Base-by-base conservation (phyloP, 2,329 filamentous ascomycete species). In the Tolypocladium ophioglossoides region DNA sequence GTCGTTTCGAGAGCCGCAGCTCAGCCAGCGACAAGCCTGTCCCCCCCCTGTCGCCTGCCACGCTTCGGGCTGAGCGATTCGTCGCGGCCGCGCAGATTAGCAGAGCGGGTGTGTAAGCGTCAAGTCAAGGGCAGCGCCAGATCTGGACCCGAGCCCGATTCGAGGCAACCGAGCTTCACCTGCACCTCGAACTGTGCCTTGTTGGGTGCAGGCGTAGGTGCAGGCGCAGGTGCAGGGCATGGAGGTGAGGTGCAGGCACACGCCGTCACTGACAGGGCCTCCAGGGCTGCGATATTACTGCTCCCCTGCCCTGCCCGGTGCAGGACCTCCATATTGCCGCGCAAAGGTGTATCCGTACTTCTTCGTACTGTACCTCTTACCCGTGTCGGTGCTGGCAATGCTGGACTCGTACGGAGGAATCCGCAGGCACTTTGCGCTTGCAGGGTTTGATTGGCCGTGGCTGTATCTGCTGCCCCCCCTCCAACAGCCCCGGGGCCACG, bases 1-100 rank as follows among this genome's bases (percentile, higher is more conserved):
- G 52, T 41, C 55, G 40, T 53, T 30, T 57, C 57, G 58, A 57
- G 54, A 59, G 55, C 54, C 53, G 57, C 58, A 57, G 57, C 49
- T 54, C 50, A 51, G 54, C 49, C 54, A 53, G 51, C 51, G 41
- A 52, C 37, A 49, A 52, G 50, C 52, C 48, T 46, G 54, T 52
- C 46, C 11, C 47, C 24, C 44, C 46, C 48, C 47, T n/a, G 40
- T 34, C 47, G 50, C 51, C 22, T 52, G 54, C 52, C 46, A 48
- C 44, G 44, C 27, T 20, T 11, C 11, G 27, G 27, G 44, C 44
- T 32, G 44, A 14, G 44, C 44, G 44, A 48, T 48, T 48, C 44
- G 44, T 16, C 18, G 24, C 12, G 41, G 24, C 24, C 41, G 8
- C 24, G 24, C 44, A 32, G 24, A 27, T 47, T 32, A 24, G 44